Conservation (phyloP, 805 yeast species). For the Saccharomycopsis lassenensis region DNA sequence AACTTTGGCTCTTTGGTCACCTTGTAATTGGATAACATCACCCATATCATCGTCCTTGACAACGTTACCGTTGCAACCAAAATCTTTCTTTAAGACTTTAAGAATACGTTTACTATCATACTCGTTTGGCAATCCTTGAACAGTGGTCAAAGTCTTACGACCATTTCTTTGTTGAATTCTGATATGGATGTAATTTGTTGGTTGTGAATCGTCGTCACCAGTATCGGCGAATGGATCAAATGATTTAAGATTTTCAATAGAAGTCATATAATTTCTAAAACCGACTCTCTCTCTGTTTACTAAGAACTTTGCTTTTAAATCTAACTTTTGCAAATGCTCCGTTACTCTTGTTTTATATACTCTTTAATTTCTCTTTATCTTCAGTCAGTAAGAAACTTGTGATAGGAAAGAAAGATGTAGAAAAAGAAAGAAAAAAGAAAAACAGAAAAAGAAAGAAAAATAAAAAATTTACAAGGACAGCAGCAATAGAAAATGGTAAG, state of each 20-base stretch:
- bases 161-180: constrained; percentile 99
- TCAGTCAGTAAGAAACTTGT: not conserved
- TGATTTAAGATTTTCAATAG: constrained; percentile 83
- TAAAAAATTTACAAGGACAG: not conserved
- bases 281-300: too few relatives aligned
- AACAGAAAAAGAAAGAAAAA: not conserved
- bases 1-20: constrained; percentile 96
- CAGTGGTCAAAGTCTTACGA: constrained; percentile 96
- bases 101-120: constrained; percentile 90
- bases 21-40: constrained; percentile 94
- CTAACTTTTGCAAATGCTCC: too few relatives aligned
- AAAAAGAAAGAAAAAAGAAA: not conserved
- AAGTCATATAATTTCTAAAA: constrained; percentile 47
- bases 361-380: too few relatives aligned
- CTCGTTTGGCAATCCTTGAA: constrained; percentile 93
- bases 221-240: constrained; percentile 99
- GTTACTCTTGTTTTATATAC: too few relatives aligned
- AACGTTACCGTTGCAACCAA: constrained; percentile 97
- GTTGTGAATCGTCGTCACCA: constrained; percentile 97
- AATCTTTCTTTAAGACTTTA: constrained; percentile 91
- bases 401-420: not conserved
- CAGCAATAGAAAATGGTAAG: not conserved
- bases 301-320: too few relatives aligned
- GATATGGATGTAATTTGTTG: constrained; percentile 91
- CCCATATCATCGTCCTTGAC: constrained; percentile 95